Evolutionary conservation across 176 grass and related monocot species (phyloP), one percentile per base, ranked within the genome.

Genomic region (Leersia perrieri): DNA sequence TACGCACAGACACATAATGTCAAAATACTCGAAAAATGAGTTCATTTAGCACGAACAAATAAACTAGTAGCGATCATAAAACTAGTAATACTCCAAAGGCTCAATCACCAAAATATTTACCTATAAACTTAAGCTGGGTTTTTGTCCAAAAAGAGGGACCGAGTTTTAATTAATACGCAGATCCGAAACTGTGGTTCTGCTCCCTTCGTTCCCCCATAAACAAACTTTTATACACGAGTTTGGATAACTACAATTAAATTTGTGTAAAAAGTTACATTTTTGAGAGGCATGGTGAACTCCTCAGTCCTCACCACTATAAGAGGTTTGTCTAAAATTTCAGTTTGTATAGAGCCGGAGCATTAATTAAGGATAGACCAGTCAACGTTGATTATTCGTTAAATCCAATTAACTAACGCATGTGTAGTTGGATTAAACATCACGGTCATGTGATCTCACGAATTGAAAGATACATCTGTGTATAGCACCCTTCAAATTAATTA

Each of bases 371-470:
- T 5, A 20, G 40, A 68, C 39, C 13, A 26, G 68, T 64, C 38
- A 82, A 82, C 4, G 38, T 11, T 58, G 16, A 16, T 41, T 33
- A 34, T 49, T 63, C 27, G 74, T 78, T 66, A 78, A 84, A 71
- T 35, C 53, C 25, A 71, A 63, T 70, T 78, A 47, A 11, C 63
- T 40, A n/a, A 9, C 51, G n/a, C 14, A 18, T 16, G 13, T 20
- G 25, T 9, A 20, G 64, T 76, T 45, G 5, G 72, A 64, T 70
- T 39, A 69, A 62, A 70, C 63, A 81, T 87, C 78, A 30, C 71
- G 36, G 15, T 76, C 18, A 51, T n/a, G 15, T 81, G 70, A 75
- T 34, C 35, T 87, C 47, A 81, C 16, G 45, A 49, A 47, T 18
- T 49, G 23, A 80, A 74, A 60, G 22, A 30, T 29, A 22, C 68